Percentiles rank a stretch among this genome's conserved stretches.
These are phyloP conservation scores for Pseudofabraea citricarpa DNA, from an alignment of 2,329 filamentous ascomycete genomes.

Conservation along the genomic window DNA sequence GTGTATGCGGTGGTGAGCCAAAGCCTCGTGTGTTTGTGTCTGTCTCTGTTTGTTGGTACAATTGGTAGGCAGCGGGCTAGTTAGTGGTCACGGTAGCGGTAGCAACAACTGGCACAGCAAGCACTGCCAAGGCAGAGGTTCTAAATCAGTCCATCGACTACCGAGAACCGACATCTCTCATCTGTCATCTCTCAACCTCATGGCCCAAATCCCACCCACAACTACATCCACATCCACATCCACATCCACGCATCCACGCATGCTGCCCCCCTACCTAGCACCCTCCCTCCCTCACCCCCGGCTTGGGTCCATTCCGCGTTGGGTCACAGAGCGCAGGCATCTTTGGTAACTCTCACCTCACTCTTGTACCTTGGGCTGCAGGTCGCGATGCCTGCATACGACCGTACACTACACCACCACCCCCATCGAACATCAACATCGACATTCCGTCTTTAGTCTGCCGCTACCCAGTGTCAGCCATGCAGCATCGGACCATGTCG, in stretches of 20 bases:
- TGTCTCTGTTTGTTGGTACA: background rate
- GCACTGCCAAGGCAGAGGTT: no score
- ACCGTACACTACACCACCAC: background rate
- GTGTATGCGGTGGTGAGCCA: background rate
- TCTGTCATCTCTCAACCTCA: background rate
- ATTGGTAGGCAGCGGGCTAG: background rate
- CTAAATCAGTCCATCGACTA: no score
- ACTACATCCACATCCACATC: background rate
- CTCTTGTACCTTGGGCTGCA: background rate
- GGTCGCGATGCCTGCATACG: no score
- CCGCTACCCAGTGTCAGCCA: background rate
- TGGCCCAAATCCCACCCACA: background rate
- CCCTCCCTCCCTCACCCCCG: no score
- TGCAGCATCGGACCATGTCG: constrained; percentile 1
- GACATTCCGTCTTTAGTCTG: background rate
- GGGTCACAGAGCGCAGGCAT: no score
- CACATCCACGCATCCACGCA: background rate
- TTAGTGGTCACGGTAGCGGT: no score
- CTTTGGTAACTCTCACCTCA: background rate
- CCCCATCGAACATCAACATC: background rate
- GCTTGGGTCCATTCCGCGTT: no score
- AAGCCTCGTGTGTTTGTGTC: background rate
- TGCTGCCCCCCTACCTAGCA: no score
- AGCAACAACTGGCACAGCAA: no score
- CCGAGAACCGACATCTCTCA: background rate